Conservation (phyloP, 2,329 filamentous ascomycete genomes). For the Thielaviopsis populi region DNA sequence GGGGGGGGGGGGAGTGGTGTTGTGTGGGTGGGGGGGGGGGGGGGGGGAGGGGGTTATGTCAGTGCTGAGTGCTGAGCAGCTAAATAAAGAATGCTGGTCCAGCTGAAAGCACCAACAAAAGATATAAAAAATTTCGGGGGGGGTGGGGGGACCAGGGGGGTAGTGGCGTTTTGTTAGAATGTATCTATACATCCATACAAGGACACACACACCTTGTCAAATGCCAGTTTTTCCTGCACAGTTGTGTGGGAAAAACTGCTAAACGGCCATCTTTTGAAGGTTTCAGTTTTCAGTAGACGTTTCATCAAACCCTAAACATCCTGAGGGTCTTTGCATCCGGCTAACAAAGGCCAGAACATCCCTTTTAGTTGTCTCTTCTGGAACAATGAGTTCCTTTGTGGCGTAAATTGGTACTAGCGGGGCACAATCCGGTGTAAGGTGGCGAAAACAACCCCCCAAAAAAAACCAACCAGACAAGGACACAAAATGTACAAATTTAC, state of each 20-base stretch:
- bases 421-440: not conserved
- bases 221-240: not conserved
- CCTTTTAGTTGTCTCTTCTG: not conserved
- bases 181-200: not conserved
- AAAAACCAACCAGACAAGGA: not conserved
- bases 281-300: not conserved
- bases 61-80: not conserved
- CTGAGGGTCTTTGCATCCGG: not conserved
- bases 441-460: too few relatives aligned
- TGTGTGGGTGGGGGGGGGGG: too few relatives aligned
- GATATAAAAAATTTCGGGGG: not conserved
- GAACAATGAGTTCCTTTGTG: not conserved
- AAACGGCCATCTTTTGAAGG: not conserved
- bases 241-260: not conserved
- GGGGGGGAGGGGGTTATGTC: not conserved
- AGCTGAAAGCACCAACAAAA: not conserved
- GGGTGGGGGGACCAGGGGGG: not conserved
- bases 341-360: not conserved
- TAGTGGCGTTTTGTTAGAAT: not conserved
- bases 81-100: not conserved
- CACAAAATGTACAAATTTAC: not conserved
- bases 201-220: not conserved
- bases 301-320: not conserved
- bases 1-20: too few relatives aligned
- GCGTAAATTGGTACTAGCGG: not conserved